Conservation (phyloP, 331 rosid species). For the Stylosanthes scabra region DNA sequence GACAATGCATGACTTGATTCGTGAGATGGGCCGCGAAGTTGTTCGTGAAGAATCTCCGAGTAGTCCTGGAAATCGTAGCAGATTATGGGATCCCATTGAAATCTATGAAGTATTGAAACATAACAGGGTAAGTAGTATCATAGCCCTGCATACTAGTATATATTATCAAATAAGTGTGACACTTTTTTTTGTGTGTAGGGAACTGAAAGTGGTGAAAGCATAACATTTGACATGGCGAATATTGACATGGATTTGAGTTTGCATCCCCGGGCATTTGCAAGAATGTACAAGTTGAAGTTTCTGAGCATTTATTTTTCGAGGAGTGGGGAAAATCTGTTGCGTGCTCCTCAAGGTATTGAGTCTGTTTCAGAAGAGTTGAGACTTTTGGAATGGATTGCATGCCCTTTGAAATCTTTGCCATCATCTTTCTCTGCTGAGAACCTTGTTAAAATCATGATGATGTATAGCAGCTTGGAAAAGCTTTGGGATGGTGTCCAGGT, state of each 20-base stretch:
- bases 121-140: neutral
- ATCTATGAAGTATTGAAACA: neutral
- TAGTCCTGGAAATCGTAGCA: neutral
- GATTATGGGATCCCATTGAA: neutral
- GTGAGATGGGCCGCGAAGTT: neutral
- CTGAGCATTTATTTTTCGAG: neutral
- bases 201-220: neutral
- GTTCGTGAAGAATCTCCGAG: neutral
- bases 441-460: neutral
- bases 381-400: neutral
- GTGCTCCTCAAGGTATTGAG: neutral
- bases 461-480: neutral
- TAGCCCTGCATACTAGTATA: no score
- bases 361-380: neutral
- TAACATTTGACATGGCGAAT: neutral
- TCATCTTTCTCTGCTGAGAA: neutral
- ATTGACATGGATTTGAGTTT: neutral
- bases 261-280: neutral
- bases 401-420: neutral
- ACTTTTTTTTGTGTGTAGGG: neutral
- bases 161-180: no score
- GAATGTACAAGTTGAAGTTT: neutral
- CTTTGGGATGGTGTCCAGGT: neutral
- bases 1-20: neutral
- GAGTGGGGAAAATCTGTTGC: neutral